Base-by-base conservation (phyloP, 305 asterid genomes). In the Fraxinus baroniana region DNA sequence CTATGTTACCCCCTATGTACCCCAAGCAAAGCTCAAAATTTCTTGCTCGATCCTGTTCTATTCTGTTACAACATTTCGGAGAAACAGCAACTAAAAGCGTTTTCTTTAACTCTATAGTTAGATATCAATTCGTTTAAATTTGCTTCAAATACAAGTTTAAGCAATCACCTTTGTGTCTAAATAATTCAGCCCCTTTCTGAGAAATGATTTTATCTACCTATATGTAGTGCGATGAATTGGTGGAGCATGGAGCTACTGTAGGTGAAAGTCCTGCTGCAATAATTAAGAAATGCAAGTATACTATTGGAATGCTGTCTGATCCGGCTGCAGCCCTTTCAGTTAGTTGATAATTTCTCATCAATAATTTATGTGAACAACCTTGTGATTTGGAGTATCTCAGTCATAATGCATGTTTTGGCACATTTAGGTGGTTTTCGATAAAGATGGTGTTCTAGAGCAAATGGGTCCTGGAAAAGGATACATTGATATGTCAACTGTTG, bases 401-500 rank as follows among this genome's bases (percentile, higher is more conserved):
- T 32, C 57, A 36, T 36, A 64, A 46, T 70, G 36, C 62, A 36
- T 74, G 41, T 81, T 76, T n/a, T 77, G 76, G 72, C 37, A 32
- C 83, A 26, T 64, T 46, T 83, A 95, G 97, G 99, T 95, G 84
- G 98, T 93, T 86, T 94, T 91, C 18, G 96, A 87, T 79, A 85
- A 95, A 91, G 90, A 81, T 86, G 99, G 99, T 76, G 97, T 91
- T 71, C 93, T 95, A 84, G 99, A 89, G 88, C 91, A 91, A 87
- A 76, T 95, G 55, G 83, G 92, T 79, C 83, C 87, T 20, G 99
- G 94, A 72, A 95, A 95, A 92, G 92, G 97, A 66, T 95, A 95
- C 85, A 92, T 95, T 82, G 98, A 95, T 88, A 95, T 95, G 99
- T 95, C 99, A 85, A 95, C 99, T 15, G 99, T 95, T 81, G 99